phyloP scores from a whole-genome alignment of 2,329 filamentous ascomycete species.

The Fusarium nurragi region DNA sequence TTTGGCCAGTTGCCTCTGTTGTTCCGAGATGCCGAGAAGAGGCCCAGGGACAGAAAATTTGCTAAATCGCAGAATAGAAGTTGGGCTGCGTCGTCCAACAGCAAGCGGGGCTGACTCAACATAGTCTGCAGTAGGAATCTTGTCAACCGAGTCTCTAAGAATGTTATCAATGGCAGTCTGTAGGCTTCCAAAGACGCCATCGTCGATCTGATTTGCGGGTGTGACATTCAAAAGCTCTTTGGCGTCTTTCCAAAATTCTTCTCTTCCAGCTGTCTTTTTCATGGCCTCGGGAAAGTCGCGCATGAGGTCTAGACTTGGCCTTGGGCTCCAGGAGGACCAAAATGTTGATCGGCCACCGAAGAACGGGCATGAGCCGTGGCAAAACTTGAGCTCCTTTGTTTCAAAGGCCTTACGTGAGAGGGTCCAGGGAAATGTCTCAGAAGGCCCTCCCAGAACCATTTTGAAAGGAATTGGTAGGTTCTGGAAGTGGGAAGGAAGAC shows the following conservation, averaged over 20 bases:
- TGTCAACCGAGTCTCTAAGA: background rate
- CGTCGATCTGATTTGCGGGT: background rate
- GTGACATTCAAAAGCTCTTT: background rate
- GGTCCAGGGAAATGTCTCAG: background rate
- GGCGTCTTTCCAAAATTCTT: background rate
- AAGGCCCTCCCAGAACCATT: background rate
- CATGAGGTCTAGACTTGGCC: background rate
- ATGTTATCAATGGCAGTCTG: background rate
- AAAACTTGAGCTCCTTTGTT: background rate
- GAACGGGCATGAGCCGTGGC: background rate
- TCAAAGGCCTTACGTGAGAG: background rate
- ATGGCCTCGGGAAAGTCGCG: background rate
- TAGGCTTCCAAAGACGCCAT: background rate
- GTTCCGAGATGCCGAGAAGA: conserved; percentile 1
- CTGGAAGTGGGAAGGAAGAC: background rate
- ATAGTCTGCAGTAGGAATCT: background rate
- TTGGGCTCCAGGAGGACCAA: background rate
- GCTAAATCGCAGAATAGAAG: background rate
- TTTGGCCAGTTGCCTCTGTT: background rate
- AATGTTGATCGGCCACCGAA: background rate
- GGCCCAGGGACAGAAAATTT: background rate
- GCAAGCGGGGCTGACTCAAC: background rate
- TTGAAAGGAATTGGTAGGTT: conserved; percentile 1
- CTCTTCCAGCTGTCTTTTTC: background rate
- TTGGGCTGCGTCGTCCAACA: background rate